Base-by-base conservation (phyloP, 129 eudicot species). In the Smallanthus sonchifolius region DNA sequence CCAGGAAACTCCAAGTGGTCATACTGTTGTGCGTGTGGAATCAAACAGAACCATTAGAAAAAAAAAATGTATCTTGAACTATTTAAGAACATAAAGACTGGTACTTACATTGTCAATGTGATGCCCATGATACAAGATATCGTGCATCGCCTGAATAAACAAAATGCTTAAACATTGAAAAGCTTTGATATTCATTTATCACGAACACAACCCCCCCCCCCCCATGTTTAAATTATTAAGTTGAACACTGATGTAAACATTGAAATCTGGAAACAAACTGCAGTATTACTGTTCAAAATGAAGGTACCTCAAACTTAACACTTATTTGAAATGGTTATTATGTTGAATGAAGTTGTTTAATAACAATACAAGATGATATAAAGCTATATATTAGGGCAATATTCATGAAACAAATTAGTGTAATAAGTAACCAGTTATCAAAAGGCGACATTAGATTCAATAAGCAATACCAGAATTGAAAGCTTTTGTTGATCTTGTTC, bases 1-100 rank as follows among this genome's bases (percentile, higher is more conserved):
- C 99, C 99, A 7, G 99, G 96, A 73, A 91, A 95, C 81, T 95
- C 99, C 86, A 95, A 67, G 81, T 95, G 97, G 74, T 95, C 99
- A 75, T 95, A 95, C 97, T 95, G 85, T 56, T 55, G 68, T 52
- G 65, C 70, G 75, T 43, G 77, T 34, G 16, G 24, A 55, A 73
- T 65, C 55, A 40, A 40, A 57, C 42, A 56, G 61, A 73, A 55
- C 10, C 54, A 55, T 34, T 38, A 55, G 73, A 6, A 7, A 68
- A 15, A 40, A 15, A 63, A 24, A 51, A 44, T 39, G 30, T 3
- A 6, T 5, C 42, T 65, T 47, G 15, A 67, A 32, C 34, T 30
- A 57, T 55, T 55, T 7, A 67, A 48, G 37, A 10, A 62, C 30
- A 78, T 43, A 65, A 82, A 15, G 35, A 16, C 45, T 15, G 32